Evolutionary conservation across 768 basidiomycete genomes (phyloP).

Genomic region (Dacryopinax spathularia): DNA sequence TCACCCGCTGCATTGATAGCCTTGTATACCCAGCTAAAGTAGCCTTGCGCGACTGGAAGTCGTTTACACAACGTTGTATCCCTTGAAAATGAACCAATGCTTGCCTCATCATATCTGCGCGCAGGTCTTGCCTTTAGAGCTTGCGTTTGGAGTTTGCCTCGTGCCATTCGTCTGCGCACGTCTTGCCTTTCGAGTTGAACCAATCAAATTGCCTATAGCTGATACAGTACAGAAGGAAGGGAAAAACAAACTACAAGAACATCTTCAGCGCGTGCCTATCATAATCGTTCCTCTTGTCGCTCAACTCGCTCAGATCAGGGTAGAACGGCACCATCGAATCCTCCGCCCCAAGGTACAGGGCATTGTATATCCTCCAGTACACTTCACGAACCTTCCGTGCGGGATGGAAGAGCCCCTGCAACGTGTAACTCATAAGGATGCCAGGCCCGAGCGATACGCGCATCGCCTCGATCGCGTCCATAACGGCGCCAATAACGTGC

Average conservation of each 20-base stretch:
- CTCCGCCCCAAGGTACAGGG: conserved; percentile 76
- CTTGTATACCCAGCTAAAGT: not conserved
- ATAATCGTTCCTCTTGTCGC: conserved; percentile 81
- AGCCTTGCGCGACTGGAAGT: not conserved
- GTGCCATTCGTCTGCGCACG: too few species aligned
- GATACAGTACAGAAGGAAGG: not conserved
- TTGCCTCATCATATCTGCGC: too few species aligned
- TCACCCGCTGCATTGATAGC: not conserved
- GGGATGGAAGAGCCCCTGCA: conserved; percentile 95
- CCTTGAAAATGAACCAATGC: not conserved
- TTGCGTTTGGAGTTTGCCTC: too few species aligned
- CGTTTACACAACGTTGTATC: not conserved
- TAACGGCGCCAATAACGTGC: conserved; percentile 93
- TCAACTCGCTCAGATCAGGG: conserved; percentile 77
- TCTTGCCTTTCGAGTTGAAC: not conserved
- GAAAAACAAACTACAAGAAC: conserved; percentile 42
- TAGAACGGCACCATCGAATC: conserved; percentile 94
- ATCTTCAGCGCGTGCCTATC: conserved; percentile 72
- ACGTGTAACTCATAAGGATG: conserved; percentile 74
- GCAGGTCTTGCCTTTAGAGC: too few species aligned
- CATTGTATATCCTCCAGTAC: conserved; percentile 94
- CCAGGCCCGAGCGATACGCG: conserved; percentile 90
- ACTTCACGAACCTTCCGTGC: conserved; percentile 90
- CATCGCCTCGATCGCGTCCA: conserved; percentile 98
- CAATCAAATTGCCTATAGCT: not conserved